Evolutionary conservation across 495 filamentous ascomycete genomes (phyloP).

Genomic region (Penicillium waksmanii): DNA sequence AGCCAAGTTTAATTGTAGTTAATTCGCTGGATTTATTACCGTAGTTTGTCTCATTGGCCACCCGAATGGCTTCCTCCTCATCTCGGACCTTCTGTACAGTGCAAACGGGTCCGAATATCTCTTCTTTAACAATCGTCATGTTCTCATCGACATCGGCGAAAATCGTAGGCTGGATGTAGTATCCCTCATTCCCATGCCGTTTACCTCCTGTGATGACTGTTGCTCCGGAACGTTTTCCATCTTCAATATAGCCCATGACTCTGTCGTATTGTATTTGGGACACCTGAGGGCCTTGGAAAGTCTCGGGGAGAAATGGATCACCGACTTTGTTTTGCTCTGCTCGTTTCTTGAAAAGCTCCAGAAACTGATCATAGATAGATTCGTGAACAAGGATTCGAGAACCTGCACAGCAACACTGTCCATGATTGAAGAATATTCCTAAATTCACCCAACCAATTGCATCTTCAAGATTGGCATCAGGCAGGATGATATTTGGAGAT

Average conservation of each 20-base stretch:
- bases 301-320: slow-evolving; percentile 76
- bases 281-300: slow-evolving; percentile 91
- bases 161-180: slow-evolving; percentile 91
- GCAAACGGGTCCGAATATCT: slow-evolving; percentile 90
- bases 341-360: slow-evolving; percentile 74
- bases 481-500: slow-evolving; percentile 87
- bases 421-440: slow-evolving; percentile 91
- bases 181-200: slow-evolving; percentile 77
- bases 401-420: slow-evolving; percentile 88
- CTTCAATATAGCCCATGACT: slow-evolving; percentile 87
- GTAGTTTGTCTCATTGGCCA: slow-evolving; percentile 77
- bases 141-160: slow-evolving; percentile 76
- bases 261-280: slow-evolving; percentile 85
- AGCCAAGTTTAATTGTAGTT: not conserved
- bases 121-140: slow-evolving; percentile 92
- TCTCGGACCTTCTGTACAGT: slow-evolving; percentile 80
- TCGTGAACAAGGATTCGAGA: slow-evolving; percentile 83
- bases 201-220: slow-evolving; percentile 75
- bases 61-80: slow-evolving; percentile 70
- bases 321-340: slow-evolving; percentile 74
- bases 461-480: slow-evolving; percentile 85
- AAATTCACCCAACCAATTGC: slow-evolving; percentile 91
- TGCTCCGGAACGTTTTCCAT: slow-evolving; percentile 76
- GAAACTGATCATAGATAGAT: slow-evolving; percentile 68
- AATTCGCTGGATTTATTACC: slow-evolving; percentile 15